Evolutionary conservation across 2,329 filamentous ascomycete species (phyloP), one percentile per base, ranked within the genome.

Genomic region (Ceratocystis variospora): DNA sequence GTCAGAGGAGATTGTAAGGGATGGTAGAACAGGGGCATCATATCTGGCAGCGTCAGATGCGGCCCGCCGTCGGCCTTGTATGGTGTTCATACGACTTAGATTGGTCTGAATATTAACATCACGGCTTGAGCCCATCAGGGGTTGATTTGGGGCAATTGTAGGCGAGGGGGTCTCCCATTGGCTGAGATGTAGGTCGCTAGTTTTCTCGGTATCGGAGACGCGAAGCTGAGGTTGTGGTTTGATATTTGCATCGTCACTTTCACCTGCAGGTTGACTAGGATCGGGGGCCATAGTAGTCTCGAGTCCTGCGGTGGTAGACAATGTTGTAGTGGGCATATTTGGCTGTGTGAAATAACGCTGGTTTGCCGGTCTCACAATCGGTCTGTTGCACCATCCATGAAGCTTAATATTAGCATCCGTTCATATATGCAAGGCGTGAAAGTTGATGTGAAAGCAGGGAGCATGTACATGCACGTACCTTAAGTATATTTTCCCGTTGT

Each of bases 401-500:
- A 55, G 67, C 55, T 37, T 59, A 31, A 59, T 69, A 19, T 64
- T 64, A 57, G 63, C 57, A 57, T 25, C 15, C 19, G 12, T 44
- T 22, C 8, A 28, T 31, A 7, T 8, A 7, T 12, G 63, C 45
- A 62, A 22, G 12, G 59, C 17, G 17, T 41, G 25, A 19, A 61
- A 48, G 46, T 17, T 31, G 22, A 17, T 45, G 19, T 59, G 48
- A 41, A 41, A 15, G 37, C 12, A 41, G 22, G 50, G 37, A 12
- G 22, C 44, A 68, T 82, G 73, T 84, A 92, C 87, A 87, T 88
- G 22, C 44, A 68, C 82, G 73, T 84, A 92, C 87, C 87, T 88
- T 70, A 93, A 74, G 75, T 90, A 93, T 75, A 93, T 89, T 73
- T 86, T 85, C 48, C 89, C 89, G 75, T 91, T 90, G 73, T 90